Conservation (phyloP, 352 stramenopile species). For the Pythium rishiriense region DNA sequence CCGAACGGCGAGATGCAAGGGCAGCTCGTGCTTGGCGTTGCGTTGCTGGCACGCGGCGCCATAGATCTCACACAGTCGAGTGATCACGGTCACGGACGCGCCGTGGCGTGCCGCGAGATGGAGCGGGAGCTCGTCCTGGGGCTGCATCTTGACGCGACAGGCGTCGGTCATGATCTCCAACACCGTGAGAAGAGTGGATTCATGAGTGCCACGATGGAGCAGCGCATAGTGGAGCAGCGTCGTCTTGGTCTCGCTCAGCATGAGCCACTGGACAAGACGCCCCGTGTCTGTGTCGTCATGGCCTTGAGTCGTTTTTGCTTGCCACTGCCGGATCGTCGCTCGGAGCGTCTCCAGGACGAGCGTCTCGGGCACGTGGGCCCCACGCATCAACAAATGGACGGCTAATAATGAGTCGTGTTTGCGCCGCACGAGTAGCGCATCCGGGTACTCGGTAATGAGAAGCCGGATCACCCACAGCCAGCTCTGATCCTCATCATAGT, state of each 20-base stretch:
- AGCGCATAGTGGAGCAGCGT: slow-evolving; percentile 65
- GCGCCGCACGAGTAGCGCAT: slow-evolving; percentile 13
- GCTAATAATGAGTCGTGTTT: slow-evolving; percentile 17
- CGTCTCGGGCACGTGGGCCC: neutral
- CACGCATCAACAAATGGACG: slow-evolving; percentile 20
- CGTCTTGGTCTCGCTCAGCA: slow-evolving; percentile 35
- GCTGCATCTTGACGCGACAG: slow-evolving; percentile 25
- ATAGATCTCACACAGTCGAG: slow-evolving; percentile 34
- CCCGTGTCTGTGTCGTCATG: neutral
- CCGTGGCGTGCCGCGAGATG: slow-evolving; percentile 41
- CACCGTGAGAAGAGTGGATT: slow-evolving; percentile 34
- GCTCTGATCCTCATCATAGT: neutral
- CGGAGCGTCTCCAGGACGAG: slow-evolving; percentile 14
- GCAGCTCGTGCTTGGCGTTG: slow-evolving; percentile 43
- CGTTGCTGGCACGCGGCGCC: slow-evolving; percentile 39
- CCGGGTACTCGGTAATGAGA: slow-evolving; percentile 9
- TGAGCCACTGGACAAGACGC: neutral
- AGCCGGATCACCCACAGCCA: slow-evolving; percentile 22
- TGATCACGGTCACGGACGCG: slow-evolving; percentile 1
- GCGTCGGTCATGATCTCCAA: slow-evolving; percentile 33
- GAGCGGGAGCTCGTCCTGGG: slow-evolving; percentile 45
- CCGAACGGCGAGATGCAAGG: slow-evolving; percentile 49
- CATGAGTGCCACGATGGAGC: slow-evolving; percentile 36
- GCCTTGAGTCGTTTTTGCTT: neutral
- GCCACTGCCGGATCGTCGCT: neutral